phyloP scores from a whole-genome alignment of 176 grass and related monocot species.

The Oropetium thomaeum region DNA sequence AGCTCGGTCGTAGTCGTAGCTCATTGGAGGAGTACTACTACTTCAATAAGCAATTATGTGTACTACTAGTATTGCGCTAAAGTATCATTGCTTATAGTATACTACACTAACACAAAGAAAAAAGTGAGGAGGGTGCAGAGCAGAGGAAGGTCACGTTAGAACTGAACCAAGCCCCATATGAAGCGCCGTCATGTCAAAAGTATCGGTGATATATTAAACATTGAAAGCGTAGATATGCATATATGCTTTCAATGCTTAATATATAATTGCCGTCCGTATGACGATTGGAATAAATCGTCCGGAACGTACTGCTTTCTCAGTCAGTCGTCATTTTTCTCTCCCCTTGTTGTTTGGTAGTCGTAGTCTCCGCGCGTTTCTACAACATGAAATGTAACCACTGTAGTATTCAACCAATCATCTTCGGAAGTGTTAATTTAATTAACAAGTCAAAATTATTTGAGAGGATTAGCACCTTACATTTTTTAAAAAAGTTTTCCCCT shows the following conservation, averaged over 20 bases:
- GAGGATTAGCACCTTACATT: no score
- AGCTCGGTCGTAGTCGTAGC: slow-evolving; percentile 2
- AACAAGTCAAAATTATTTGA: not conserved
- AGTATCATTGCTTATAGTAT: not conserved
- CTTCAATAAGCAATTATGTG: no score
- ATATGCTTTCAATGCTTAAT: not conserved
- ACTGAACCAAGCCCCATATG: not conserved
- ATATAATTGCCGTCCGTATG: not conserved
- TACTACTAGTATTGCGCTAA: not conserved
- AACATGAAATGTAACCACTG: not conserved
- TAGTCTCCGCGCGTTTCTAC: not conserved
- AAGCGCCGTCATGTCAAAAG: slow-evolving; percentile 23
- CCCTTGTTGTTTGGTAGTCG: not conserved
- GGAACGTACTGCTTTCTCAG: not conserved
- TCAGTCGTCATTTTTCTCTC: not conserved
- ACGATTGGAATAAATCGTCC: not conserved
- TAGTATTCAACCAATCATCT: not conserved
- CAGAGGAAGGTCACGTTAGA: slow-evolving; percentile 42
- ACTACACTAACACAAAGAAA: not conserved
- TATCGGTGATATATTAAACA: not conserved
- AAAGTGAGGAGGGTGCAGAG: not conserved
- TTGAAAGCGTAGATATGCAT: no score
- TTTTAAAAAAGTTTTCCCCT: no score
- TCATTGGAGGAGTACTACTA: no score
- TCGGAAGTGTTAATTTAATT: no score